Evolutionary conservation across 306 rosid species (phyloP).

Genomic region (Trifolium pratense): DNA sequence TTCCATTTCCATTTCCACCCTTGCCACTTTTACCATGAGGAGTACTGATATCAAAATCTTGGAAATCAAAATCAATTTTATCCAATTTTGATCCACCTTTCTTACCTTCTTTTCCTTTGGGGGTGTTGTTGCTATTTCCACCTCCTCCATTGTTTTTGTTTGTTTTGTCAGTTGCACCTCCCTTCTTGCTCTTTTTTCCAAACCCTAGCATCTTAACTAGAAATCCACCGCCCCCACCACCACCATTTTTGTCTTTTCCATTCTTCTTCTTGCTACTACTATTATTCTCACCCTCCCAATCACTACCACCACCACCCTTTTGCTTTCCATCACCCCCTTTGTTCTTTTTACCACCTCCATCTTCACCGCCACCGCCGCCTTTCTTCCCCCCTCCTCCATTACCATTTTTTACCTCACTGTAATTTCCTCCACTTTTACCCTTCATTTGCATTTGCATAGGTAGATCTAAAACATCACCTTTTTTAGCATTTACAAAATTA

Average conservation of each 20-base stretch:
- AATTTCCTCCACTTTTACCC: conserved; percentile 63
- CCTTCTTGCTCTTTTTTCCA: conserved; percentile 64
- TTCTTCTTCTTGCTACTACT: conserved; percentile 46
- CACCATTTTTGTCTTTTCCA: conserved; percentile 47
- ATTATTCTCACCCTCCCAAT: conserved; percentile 37
- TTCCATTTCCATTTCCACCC: conserved; percentile 26
- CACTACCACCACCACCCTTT: conserved; percentile 43
- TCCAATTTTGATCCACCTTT: conserved; percentile 49
- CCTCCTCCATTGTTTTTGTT: conserved; percentile 47
- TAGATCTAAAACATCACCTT: conserved; percentile 73
- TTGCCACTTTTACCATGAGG: conserved; percentile 58
- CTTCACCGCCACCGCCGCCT: conserved; percentile 44
- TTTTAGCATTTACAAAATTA: conserved; percentile 54
- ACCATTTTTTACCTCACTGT: conserved; percentile 52
- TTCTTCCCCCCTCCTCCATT: conserved; percentile 57
- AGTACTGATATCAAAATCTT: conserved; percentile 56
- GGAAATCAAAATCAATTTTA: conserved; percentile 51
- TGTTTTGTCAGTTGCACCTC: conserved; percentile 44
- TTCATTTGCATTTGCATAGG: conserved; percentile 50
- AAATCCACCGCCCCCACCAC: conserved; percentile 58
- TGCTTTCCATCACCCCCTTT: conserved; percentile 57
- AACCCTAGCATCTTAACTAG: conserved; percentile 55
- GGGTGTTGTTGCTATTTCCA: conserved; percentile 7
- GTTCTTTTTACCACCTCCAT: conserved; percentile 56
- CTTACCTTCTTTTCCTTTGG: conserved; percentile 55